These are phyloP conservation scores for Royoungia palumana DNA, from an alignment of 768 basidiomycete species.

Conservation along the genomic window DNA sequence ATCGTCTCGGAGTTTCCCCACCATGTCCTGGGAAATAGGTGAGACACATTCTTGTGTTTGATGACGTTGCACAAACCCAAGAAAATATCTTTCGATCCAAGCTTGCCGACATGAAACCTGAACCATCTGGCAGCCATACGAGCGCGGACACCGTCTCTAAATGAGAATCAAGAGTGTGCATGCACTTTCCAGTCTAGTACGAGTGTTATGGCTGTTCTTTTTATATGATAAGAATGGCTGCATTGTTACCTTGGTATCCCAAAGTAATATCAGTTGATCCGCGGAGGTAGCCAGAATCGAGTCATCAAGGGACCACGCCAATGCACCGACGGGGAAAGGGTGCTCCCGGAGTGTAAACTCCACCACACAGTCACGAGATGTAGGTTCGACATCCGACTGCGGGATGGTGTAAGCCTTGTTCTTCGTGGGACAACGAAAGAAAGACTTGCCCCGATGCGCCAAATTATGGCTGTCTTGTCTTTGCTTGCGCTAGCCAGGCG, in stretches of 20 bases:
- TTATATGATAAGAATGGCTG: neutral
- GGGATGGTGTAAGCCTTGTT: conserved; percentile 5
- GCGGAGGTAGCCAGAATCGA: conserved; percentile 77
- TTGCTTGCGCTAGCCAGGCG: conserved; percentile 85
- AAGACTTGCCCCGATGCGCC: conserved; percentile 72
- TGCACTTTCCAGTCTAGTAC: conserved; percentile 67
- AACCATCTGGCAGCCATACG: conserved; percentile 84
- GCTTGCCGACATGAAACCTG: conserved; percentile 86
- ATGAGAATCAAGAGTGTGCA: conserved; percentile 67
- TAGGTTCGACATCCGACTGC: conserved; percentile 46
- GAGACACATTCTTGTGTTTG: conserved; percentile 10
- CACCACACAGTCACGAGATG: conserved; percentile 56
- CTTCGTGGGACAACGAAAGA: conserved; percentile 4
- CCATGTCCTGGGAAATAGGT: conserved; percentile 52
- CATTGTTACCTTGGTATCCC: conserved; percentile 77
- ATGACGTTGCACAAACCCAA: conserved; percentile 57
- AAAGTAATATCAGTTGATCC: conserved; percentile 80
- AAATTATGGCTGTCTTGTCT: conserved; percentile 86
- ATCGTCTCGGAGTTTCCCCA: conserved; percentile 66
- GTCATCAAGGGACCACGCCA: conserved; percentile 95
- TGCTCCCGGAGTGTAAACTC: conserved; percentile 72
- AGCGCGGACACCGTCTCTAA: conserved; percentile 82
- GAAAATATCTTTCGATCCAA: conserved; percentile 80
- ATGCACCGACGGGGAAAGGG: conserved; percentile 67
- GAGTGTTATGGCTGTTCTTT: conserved; percentile 5